Percentiles rank a stretch among this genome's conserved stretches.
These are phyloP conservation scores for Elongisporangium anandrum DNA, from an alignment of 352 stramenopile species.

Conservation along the genomic window DNA sequence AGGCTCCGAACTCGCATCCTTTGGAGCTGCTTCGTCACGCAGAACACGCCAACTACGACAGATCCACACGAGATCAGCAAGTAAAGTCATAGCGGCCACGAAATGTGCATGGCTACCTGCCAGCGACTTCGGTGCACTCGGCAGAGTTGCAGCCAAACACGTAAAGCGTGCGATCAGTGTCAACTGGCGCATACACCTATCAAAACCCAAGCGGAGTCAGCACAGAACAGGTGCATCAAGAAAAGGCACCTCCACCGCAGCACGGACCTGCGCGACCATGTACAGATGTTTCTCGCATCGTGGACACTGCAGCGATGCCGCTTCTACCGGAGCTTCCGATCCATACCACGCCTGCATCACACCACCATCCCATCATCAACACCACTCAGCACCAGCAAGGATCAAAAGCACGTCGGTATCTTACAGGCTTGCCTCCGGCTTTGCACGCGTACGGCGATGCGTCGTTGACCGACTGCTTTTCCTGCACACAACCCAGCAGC, in stretches of 20 bases:
- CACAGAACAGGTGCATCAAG: not conserved
- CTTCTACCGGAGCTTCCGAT: constrained; percentile 27
- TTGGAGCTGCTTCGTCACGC: constrained; percentile 40
- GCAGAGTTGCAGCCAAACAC: constrained; percentile 83
- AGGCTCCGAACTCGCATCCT: constrained; percentile 1
- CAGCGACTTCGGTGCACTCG: constrained; percentile 50
- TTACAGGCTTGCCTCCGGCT: constrained; percentile 66
- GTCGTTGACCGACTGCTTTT: constrained; percentile 61
- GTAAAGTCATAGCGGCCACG: too few relatives aligned
- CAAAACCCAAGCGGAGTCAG: constrained; percentile 3
- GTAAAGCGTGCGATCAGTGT: constrained; percentile 70
- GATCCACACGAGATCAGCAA: too few relatives aligned
- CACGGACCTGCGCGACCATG: constrained; percentile 49
- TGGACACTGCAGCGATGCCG: constrained; percentile 37
- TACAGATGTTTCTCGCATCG: constrained; percentile 60
- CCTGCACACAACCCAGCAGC: constrained; percentile 66
- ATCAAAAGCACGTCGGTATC: constrained; percentile 2
- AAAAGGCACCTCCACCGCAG: not conserved
- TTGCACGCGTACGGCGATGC: constrained; percentile 72
- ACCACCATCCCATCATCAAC: not conserved
- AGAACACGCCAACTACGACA: constrained; percentile 66
- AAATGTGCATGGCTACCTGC: constrained; percentile 35
- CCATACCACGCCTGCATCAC: constrained; percentile 49
- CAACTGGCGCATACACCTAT: constrained; percentile 78
- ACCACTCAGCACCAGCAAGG: not conserved